phyloP scores from a whole-genome alignment of 2,329 filamentous ascomycete species.

The Tricladium varicosporioides region DNA sequence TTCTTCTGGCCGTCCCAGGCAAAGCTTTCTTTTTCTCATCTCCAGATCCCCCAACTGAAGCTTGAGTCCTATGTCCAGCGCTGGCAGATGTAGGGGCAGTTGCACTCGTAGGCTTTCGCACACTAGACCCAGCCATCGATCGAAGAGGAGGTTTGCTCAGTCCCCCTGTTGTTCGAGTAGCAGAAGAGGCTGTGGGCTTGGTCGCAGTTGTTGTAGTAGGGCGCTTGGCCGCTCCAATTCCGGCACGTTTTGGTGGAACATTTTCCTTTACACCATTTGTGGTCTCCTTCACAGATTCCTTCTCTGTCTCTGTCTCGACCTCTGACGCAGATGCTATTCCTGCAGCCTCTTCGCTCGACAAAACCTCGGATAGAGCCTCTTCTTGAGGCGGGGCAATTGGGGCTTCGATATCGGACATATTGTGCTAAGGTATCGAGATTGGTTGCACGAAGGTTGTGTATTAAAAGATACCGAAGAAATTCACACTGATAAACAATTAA shows the following conservation, averaged over 20 bases:
- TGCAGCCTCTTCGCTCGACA: constrained; percentile 28
- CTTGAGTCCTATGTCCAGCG: constrained; percentile 27
- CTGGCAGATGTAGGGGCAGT: constrained; percentile 32
- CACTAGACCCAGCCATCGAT: constrained; percentile 23
- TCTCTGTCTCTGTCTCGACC: constrained; percentile 29
- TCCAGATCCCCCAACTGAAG: constrained; percentile 31
- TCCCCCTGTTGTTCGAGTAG: constrained; percentile 29
- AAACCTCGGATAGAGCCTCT: constrained; percentile 20
- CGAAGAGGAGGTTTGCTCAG: constrained; percentile 35
- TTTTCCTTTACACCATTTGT: constrained; percentile 32
- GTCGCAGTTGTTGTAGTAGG: constrained; percentile 27
- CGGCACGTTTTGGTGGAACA: constrained; percentile 28
- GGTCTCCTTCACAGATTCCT: constrained; percentile 26
- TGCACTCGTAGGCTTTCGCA: constrained; percentile 32
- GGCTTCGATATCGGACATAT: constrained; percentile 32
- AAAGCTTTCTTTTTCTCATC: constrained; percentile 34
- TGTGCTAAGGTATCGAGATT: constrained; percentile 4
- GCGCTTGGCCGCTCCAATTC: constrained; percentile 26
- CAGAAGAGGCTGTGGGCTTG: constrained; percentile 28
- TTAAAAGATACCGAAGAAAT: neutral
- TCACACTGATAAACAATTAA: neutral
- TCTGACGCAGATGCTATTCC: constrained; percentile 23
- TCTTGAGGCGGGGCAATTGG: constrained; percentile 23
- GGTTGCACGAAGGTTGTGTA: neutral
- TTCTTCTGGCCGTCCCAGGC: constrained; percentile 27